phyloP scores from a whole-genome alignment of 2,329 filamentous ascomycete genomes.

The Fusarium scirpi region DNA sequence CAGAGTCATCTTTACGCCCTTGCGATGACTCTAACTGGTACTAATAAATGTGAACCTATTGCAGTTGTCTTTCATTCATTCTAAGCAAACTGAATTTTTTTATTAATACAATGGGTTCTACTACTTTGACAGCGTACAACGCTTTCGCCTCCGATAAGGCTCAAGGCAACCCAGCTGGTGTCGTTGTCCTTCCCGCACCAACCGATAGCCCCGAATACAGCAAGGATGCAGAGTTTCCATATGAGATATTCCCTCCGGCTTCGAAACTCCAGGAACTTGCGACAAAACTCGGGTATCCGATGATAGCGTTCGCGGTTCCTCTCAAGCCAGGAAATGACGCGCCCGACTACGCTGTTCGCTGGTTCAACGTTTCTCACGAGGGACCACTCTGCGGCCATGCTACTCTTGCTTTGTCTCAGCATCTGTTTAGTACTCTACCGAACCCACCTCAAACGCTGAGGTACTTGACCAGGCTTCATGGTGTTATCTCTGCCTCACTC shows the following conservation, averaged over 20 bases:
- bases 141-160: conserved; percentile 6
- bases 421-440: background rate
- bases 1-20: background rate
- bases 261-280: background rate
- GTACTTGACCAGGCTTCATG: conserved; percentile 18
- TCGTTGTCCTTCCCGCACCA: background rate
- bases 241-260: background rate
- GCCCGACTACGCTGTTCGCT: conserved; percentile 6
- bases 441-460: background rate
- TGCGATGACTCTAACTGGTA: background rate
- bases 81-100: too few relatives aligned
- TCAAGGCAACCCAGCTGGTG: conserved; percentile 12
- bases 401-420: conserved; percentile 8
- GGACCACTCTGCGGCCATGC: conserved; percentile 15
- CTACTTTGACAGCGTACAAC: background rate
- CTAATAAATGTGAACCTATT: too few relatives aligned
- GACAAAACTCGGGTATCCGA: fast-evolving
- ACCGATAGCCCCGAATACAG: fast-evolving
- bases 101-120: background rate
- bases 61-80: too few relatives aligned
- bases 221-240: background rate
- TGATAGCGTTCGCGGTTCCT: background rate
- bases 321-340: background rate
- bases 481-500: background rate
- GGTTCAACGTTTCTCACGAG: conserved; percentile 16